Evolutionary conservation across 106 monocot species (phyloP).

Genomic region (Agapanthus africanus): DNA sequence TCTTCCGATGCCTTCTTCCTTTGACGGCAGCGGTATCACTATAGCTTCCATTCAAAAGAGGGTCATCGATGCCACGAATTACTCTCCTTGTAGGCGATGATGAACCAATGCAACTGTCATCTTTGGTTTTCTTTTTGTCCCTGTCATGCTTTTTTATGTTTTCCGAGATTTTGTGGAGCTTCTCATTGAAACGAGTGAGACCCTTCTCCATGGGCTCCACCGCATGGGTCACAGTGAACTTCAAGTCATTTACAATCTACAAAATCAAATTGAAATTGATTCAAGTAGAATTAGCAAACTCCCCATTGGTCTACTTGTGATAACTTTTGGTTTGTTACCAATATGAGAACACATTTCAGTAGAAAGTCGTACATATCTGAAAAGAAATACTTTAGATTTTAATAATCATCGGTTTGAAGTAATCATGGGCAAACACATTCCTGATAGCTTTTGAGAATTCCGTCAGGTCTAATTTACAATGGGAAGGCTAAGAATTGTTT

Average conservation of each 20-base stretch:
- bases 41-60: slow-evolving; percentile 64
- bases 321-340: no score
- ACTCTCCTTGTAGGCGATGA: slow-evolving; percentile 33
- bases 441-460: no score
- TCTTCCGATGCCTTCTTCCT: slow-evolving; percentile 39
- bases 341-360: no score
- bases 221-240: slow-evolving; percentile 88
- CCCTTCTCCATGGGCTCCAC: slow-evolving; percentile 94
- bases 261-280: no score
- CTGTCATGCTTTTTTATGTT: slow-evolving; percentile 80
- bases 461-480: no score
- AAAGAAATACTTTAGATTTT: no score
- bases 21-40: slow-evolving; percentile 22
- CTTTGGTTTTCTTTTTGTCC: slow-evolving; percentile 65
- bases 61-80: slow-evolving; percentile 87
- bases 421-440: no score
- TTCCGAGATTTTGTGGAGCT: slow-evolving; percentile 83
- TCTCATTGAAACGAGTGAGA: slow-evolving; percentile 71
- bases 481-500: no score
- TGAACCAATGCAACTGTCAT: slow-evolving; percentile 77
- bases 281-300: no score
- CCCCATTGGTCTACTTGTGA: no score
- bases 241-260: slow-evolving; percentile 92
- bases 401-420: no score
- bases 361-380: no score